A percentile compares a stretch with the other conserved stretches of the same genome.
These are phyloP conservation scores for Lyophyllum atratum DNA, from an alignment of 768 basidiomycete species.

Conservation along the genomic window DNA sequence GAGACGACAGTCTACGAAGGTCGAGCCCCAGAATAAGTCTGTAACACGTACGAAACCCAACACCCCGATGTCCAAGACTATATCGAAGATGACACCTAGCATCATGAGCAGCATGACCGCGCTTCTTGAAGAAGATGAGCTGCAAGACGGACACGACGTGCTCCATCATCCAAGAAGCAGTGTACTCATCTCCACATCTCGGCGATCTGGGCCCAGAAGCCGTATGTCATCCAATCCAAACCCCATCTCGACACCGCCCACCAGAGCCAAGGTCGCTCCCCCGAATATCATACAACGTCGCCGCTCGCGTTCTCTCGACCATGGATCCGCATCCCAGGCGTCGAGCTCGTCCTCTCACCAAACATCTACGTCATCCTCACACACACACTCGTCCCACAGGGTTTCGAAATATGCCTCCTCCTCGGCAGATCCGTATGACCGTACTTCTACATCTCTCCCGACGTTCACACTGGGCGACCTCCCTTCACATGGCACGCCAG, in stretches of 20 bases:
- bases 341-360: constrained; percentile 12
- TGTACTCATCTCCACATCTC: constrained; percentile 22
- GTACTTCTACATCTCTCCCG: constrained; percentile 19
- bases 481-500: constrained; percentile 59
- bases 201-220: constrained; percentile 11
- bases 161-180: constrained; percentile 20
- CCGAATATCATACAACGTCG: constrained; percentile 7
- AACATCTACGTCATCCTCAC: constrained; percentile 8
- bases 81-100: constrained; percentile 37
- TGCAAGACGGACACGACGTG: constrained; percentile 22
- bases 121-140: constrained; percentile 56
- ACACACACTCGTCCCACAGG: constrained; percentile 9
- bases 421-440: constrained; percentile 23
- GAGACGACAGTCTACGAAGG: constrained; percentile 1
- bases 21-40: constrained; percentile 10
- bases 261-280: constrained; percentile 1
- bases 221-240: constrained; percentile 12
- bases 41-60: constrained; percentile 23
- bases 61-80: constrained; percentile 25
- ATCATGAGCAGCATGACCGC: constrained; percentile 56
- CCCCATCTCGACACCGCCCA: background rate
- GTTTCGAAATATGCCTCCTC: constrained; percentile 22
- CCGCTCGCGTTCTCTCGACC: constrained; percentile 21
- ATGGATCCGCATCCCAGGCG: constrained; percentile 8
- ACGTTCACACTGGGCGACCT: constrained; percentile 34